Evolutionary conservation across 78 protist genomes (phyloP).

Genomic region (Dictyostelium discoideum): DNA sequence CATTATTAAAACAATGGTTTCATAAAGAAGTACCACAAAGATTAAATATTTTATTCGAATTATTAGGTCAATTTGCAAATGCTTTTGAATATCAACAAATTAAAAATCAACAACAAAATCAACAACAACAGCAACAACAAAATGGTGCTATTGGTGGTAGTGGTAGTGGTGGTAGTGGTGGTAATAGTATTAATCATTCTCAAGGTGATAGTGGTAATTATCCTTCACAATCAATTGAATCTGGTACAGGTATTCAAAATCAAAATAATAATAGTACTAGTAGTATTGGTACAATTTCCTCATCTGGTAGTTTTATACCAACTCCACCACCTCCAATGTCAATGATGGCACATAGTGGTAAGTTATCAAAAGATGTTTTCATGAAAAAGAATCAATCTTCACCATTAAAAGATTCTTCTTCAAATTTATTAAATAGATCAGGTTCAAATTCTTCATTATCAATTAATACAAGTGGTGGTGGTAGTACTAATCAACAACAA

Average conservation of each 20-base stretch:
- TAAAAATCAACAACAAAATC: not conserved
- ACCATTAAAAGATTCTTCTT: not conserved
- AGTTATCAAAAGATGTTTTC: constrained; percentile 19
- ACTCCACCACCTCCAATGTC: constrained; percentile 17
- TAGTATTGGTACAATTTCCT: not conserved
- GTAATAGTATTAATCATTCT: not conserved
- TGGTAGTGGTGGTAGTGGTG: no score
- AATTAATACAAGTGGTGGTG: not conserved
- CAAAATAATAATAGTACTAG: not conserved
- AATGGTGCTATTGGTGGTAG: no score
- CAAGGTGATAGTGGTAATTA: not conserved
- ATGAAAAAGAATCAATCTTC: not conserved
- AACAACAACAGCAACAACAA: no score
- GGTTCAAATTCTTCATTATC: not conserved
- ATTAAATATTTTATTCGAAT: constrained; percentile 18
- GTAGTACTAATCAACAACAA: not conserved
- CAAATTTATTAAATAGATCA: not conserved
- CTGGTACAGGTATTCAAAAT: not conserved
- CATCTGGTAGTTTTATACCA: not conserved
- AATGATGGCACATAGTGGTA: not conserved
- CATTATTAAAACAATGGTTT: constrained; percentile 63
- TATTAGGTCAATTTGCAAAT: not conserved
- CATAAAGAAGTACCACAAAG: constrained; percentile 66
- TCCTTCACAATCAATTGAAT: not conserved
- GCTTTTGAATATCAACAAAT: constrained; percentile 50